Base-by-base conservation (phyloP, 2,329 filamentous ascomycete species). In the Colletotrichum cereale region DNA sequence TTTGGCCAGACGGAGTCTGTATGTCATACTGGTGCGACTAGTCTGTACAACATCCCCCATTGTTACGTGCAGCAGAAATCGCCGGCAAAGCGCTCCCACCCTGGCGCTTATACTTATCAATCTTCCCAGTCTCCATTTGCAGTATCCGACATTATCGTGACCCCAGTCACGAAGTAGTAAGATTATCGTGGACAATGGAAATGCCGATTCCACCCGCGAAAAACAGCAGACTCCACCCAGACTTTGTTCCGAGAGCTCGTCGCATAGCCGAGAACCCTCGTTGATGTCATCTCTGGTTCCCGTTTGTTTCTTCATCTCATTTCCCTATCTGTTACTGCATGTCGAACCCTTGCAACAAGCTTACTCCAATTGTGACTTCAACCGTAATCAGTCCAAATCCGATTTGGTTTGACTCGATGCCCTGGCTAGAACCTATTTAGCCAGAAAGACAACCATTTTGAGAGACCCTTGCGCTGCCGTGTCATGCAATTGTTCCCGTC, bases 211-310 rank as follows among this genome's bases (percentile, higher is more conserved):
- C 68, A 68, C 68, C 68, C 68, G 68, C 64, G 34, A 61, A 71
- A 58, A 71, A 62, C 36, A 53, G 29, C 31, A 48, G 53, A 40
- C 65, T 68, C 68, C 68, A 71, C 68, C 65, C 57, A 67, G 38
- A 42, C 34, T 53, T 53, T 31, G 34, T 71, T 57, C 67, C 67
- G 67, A 71, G 44, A 60, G 34, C 44, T 71, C 58, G 68, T 68
- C 34, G 53, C 68, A 67, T 71, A 71, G 65, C 68, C 68, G 68
- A 71, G 67, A 71, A 71, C 68, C 68, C 68, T 71, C 68, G 68
- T 71, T 71, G 68, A 71, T 71, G 65, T 68, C 65, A 71, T 68
- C 40, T 58, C 38, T 52, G 58, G 62, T 52, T 58, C 68, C 56
- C 38, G 21, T 52, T 60, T 53, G 47, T 56, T 47, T 53, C 50